phyloP scores from a whole-genome alignment of 176 grass and related monocot species.

The Oryza meridionalis region DNA sequence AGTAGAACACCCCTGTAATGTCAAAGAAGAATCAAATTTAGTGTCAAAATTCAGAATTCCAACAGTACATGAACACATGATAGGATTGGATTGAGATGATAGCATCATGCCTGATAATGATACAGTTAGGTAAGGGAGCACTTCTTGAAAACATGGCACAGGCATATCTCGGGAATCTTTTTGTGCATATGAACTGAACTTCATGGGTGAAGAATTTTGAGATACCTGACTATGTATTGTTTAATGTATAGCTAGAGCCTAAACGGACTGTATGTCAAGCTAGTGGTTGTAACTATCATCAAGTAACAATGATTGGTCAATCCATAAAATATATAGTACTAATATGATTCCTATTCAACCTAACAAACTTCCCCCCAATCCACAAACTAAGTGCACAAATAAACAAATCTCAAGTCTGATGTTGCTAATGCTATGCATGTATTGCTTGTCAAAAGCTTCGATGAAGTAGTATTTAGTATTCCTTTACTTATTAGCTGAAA shows the following conservation, averaged over 20 bases:
- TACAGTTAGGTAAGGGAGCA: slow-evolving; percentile 12
- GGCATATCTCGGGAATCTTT: slow-evolving; percentile 7
- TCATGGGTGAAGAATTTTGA: background rate
- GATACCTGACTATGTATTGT: background rate
- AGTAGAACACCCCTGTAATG: slow-evolving; percentile 90
- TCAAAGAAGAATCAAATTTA: slow-evolving; percentile 26
- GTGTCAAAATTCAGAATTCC: background rate
- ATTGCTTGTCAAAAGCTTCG: background rate
- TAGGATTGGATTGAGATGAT: slow-evolving; percentile 8
- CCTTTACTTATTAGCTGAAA: background rate
- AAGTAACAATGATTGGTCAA: slow-evolving; percentile 10
- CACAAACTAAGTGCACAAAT: background rate
- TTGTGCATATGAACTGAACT: background rate
- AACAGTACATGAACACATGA: background rate
- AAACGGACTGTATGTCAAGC: background rate
- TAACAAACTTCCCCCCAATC: background rate
- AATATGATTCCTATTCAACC: background rate
- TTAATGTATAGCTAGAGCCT: background rate
- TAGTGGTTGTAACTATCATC: slow-evolving; percentile 30
- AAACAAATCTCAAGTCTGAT: background rate
- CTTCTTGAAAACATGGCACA: slow-evolving; percentile 8
- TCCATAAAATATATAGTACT: slow-evolving; percentile 7
- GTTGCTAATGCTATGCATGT: background rate
- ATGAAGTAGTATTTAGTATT: background rate
- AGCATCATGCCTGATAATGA: slow-evolving; percentile 34